Percentiles rank a stretch among this genome's conserved stretches.
phyloP scores from a whole-genome alignment of 2,329 filamentous ascomycete genomes.

The Phaeophleospora eucalypticola region DNA sequence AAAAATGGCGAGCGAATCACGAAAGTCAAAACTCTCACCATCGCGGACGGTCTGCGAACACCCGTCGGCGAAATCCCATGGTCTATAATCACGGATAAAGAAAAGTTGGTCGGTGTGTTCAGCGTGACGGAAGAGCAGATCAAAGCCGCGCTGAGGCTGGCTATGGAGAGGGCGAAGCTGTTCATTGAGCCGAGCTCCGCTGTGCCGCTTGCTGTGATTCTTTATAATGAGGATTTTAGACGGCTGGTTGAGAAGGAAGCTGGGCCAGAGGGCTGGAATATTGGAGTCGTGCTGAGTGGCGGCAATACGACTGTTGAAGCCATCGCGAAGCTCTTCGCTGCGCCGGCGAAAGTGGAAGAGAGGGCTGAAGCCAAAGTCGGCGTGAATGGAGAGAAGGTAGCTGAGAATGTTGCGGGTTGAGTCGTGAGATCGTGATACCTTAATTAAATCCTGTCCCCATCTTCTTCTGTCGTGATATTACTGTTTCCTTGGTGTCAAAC shows the following conservation, averaged over 20 bases:
- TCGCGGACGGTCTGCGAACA: slow-evolving; percentile 85
- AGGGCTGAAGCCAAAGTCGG: slow-evolving; percentile 40
- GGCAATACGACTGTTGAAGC: slow-evolving; percentile 63
- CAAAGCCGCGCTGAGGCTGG: slow-evolving; percentile 66
- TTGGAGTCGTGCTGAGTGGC: slow-evolving; percentile 59
- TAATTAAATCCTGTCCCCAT: neutral
- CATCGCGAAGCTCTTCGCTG: slow-evolving; percentile 52
- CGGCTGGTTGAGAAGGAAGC: slow-evolving; percentile 64
- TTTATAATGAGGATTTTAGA: slow-evolving; percentile 84
- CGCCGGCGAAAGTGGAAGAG: slow-evolving; percentile 30
- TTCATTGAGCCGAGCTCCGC: slow-evolving; percentile 85
- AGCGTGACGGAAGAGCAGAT: slow-evolving; percentile 81
- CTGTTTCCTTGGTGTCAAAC: slow-evolving; percentile 18
- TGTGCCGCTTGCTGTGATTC: slow-evolving; percentile 74
- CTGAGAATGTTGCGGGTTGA: slow-evolving; percentile 43
- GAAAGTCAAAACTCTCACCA: slow-evolving; percentile 68
- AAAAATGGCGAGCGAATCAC: slow-evolving; percentile 60
- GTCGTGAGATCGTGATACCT: neutral
- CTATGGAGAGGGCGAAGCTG: slow-evolving; percentile 84
- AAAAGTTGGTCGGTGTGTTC: slow-evolving; percentile 67
- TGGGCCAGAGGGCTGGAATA: slow-evolving; percentile 69
- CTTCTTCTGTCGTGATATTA: neutral
- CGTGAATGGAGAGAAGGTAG: slow-evolving; percentile 38
- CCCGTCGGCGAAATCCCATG: slow-evolving; percentile 75
- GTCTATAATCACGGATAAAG: slow-evolving; percentile 66